A percentile compares a stretch with the other conserved stretches of the same genome.
phyloP scores from a whole-genome alignment of 1,284 basidiomycete genomes.

The Ganoderma lucidum region DNA sequence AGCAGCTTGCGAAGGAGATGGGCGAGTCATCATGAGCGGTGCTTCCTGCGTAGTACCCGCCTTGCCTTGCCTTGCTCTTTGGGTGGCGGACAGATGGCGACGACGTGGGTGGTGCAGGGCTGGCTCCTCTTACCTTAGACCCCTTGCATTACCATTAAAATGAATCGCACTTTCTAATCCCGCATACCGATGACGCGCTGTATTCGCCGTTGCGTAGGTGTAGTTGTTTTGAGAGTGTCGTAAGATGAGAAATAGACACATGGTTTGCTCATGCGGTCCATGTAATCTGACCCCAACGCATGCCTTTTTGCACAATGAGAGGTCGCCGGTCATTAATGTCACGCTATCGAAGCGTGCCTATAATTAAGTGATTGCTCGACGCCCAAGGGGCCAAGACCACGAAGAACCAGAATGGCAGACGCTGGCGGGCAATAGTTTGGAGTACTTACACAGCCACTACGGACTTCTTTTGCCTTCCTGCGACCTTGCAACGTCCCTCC shows the following conservation, averaged over 20 bases:
- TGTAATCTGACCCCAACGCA: background rate
- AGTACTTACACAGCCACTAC: background rate
- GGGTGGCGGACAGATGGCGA: slow-evolving; percentile 7
- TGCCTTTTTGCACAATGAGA: too few species aligned
- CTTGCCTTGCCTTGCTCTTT: background rate
- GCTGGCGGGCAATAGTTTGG: too few species aligned
- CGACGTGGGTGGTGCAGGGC: slow-evolving; percentile 32
- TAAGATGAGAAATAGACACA: slow-evolving; percentile 25
- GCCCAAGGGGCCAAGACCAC: too few species aligned
- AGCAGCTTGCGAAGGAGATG: slow-evolving; percentile 95
- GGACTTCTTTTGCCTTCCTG: background rate
- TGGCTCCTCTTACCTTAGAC: slow-evolving; percentile 35
- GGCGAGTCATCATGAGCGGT: slow-evolving; percentile 54
- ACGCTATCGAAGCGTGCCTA: too few species aligned
- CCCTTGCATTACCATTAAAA: slow-evolving; percentile 35
- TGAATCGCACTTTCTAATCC: slow-evolving; percentile 29
- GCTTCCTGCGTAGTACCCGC: background rate
- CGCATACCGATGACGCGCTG: slow-evolving; percentile 7
- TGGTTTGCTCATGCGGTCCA: slow-evolving; percentile 17
- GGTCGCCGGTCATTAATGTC: too few species aligned
- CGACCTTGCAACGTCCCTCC: background rate
- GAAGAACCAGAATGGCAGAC: too few species aligned
- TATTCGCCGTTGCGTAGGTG: slow-evolving; percentile 7
- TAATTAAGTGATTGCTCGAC: too few species aligned
- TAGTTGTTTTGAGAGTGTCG: slow-evolving; percentile 11